These are phyloP conservation scores for Glonium stellatum DNA, from an alignment of 495 filamentous ascomycete species.

Conservation along the genomic window DNA sequence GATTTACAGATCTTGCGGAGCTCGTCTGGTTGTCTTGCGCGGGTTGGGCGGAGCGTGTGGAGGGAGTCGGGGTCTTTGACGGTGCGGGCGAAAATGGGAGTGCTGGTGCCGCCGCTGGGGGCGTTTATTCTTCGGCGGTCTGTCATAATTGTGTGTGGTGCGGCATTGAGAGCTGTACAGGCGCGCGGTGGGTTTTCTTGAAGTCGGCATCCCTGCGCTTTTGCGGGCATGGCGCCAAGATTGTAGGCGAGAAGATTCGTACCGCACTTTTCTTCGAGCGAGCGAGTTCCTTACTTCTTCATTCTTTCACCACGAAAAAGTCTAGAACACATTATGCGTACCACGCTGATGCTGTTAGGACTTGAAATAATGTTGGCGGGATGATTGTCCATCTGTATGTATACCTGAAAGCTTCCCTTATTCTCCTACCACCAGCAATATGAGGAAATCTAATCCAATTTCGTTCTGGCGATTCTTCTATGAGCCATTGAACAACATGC, in stretches of 20 bases:
- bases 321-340: no score
- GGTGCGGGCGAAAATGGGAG: conserved; percentile 58
- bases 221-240: not conserved
- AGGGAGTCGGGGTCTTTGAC: conserved; percentile 33
- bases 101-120: conserved; percentile 66
- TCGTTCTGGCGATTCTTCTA: conserved; percentile 64
- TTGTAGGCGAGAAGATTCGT: not conserved
- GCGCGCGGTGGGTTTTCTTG: not conserved
- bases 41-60: conserved; percentile 44
- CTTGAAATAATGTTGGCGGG: not conserved
- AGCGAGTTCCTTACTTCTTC: conserved; percentile 15
- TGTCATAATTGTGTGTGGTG: conserved; percentile 46
- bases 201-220: not conserved
- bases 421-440: not conserved
- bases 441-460: conserved; percentile 32
- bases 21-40: conserved; percentile 48
- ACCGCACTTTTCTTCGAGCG: not conserved
- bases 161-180: not conserved
- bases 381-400: conserved; percentile 1
- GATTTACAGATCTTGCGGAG: conserved; percentile 78
- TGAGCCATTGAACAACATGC: conserved; percentile 98
- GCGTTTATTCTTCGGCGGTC: conserved; percentile 91
- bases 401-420: conserved; percentile 4
- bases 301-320: no score
- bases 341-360: no score